Evolutionary conservation across 139 green algal species (phyloP), one percentile per base, ranked within the genome.

Genomic region (Pseudopediastrum boryanum): DNA sequence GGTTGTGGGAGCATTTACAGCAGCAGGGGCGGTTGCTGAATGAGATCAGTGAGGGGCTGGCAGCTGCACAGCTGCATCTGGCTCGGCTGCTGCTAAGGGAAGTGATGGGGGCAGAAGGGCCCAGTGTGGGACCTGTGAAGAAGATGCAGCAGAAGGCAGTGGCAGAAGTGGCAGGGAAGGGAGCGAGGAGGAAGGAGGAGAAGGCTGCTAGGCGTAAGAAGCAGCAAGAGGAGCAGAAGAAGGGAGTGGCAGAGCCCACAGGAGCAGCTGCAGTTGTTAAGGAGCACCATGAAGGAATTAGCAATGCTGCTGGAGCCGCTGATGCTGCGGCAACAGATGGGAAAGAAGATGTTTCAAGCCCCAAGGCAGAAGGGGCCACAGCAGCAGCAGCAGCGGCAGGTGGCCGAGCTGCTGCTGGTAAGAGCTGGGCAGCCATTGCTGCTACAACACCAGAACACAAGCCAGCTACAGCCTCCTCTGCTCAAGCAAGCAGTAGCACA

Each of bases 381-480:
- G n/a, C n/a, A n/a, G n/a, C n/a, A n/a, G n/a, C n/a, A n/a, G n/a
- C n/a, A n/a, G n/a, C n/a, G n/a, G 12, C 10, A 39, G 13, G 27
- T 6, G 35, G 16, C 54, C 33, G 4, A 7, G 35, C 54, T 7
- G 16, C 13, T 64, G 12, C 33, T 12, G 54, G 54, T 29, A 75
- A 43, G 46, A 75, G 68, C 68, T 75, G 62, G 44, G 44, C 46
- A 75, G 44, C 68, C 35, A 48, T 48, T 58, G 68, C 68, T 29
- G 41, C 9, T 43, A 27, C 48, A 38, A n/a, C 69, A 33, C n/a
- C 54, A 64, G 54, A n/a, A n/a, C n/a, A n/a, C n/a, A n/a, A n/a
- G n/a, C n/a, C 54, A 52, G 33, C 29, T 29, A 29, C 54, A 27
- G 54, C 33, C 54, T 7, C 54, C 21, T 10, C 9, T 27, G 54